phyloP scores from a whole-genome alignment of 1,284 basidiomycete species.

The Leucoagaricus sp. region DNA sequence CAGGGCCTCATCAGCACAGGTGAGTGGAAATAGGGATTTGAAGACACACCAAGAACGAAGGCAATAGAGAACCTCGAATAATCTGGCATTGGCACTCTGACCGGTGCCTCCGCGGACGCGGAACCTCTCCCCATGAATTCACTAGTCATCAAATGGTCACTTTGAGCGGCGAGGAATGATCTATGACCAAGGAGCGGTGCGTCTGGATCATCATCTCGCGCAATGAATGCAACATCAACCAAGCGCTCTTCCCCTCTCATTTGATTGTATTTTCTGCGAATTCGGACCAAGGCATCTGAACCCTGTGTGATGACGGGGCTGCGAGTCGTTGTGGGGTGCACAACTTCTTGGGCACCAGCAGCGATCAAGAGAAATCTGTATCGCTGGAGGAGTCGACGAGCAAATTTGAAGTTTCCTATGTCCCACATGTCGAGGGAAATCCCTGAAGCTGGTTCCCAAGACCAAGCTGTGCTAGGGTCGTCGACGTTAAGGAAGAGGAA shows the following conservation, averaged over 20 bases:
- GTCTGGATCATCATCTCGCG: background rate
- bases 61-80: conserved; percentile 4
- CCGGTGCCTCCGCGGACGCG: background rate
- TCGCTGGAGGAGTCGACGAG: background rate
- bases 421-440: conserved; percentile 5
- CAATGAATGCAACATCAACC: conserved; percentile 5
- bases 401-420: conserved; percentile 6
- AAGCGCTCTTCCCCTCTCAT: conserved; percentile 8
- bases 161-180: conserved; percentile 12
- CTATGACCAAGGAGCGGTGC: conserved; percentile 4
- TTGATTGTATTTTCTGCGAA: conserved; percentile 1
- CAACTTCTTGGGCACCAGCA: conserved; percentile 10
- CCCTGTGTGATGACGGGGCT: background rate
- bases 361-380: background rate
- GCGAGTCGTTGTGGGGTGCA: background rate
- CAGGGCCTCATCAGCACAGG: background rate
- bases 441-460: conserved; percentile 3
- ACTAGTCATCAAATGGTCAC: conserved; percentile 5
- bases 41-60: conserved; percentile 6
- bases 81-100: background rate
- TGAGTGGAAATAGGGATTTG: too few species aligned
- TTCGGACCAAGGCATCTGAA: background rate
- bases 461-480: background rate
- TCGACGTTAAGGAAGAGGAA: conserved; percentile 10
- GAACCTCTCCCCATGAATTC: background rate